Evolutionary conservation across 75 land plant species (phyloP), one percentile per base, ranked within the genome.

Genomic region (Cryptomeria japonica): DNA sequence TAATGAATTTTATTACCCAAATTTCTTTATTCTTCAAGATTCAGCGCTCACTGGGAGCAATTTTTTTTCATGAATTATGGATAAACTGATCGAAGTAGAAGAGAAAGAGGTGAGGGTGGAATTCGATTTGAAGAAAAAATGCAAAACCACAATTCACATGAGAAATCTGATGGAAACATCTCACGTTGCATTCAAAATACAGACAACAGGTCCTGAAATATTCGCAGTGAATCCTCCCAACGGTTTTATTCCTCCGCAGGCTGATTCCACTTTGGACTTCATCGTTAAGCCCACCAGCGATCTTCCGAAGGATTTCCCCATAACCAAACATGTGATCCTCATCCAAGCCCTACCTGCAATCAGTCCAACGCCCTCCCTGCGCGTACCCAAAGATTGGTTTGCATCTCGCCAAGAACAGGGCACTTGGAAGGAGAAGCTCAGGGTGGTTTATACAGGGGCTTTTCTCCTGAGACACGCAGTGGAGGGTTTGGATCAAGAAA

Each of bases 131-230:
- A 75, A 86, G 51, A 39, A 79, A 85, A 91, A 93, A 85, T 93
- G 93, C 91, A 89, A 90, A 13, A 76, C 87, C 77, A 88, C 82
- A 37, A 75, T 96, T 84, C 90, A 88, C 64, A 87, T 96, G 19
- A 90, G 53, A 37, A 95, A 92, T 22, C 91, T 96, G 85, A 53
- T 87, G 51, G 82, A 90, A 47, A 86, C 93, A 25, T 41, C 53
- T 76, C 87, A 91, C 1, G 87, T 96, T 2, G 94, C 94, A 38
- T 96, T 93, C 94, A 96, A 95, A 70, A 91, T 96, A 49, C 95
- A 96, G 82, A 93, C 96, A 51, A 95, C 93, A 2, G 87, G 94
- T 5, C 95, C 96, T 28, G 84, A 89, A 70, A 93, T 90, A 87
- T 96, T 93, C 88, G 86, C 91, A 14, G 96, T 96, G 51, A 92